Conservation (phyloP, 208 protist genomes). For the Crithidia sp. region DNA sequence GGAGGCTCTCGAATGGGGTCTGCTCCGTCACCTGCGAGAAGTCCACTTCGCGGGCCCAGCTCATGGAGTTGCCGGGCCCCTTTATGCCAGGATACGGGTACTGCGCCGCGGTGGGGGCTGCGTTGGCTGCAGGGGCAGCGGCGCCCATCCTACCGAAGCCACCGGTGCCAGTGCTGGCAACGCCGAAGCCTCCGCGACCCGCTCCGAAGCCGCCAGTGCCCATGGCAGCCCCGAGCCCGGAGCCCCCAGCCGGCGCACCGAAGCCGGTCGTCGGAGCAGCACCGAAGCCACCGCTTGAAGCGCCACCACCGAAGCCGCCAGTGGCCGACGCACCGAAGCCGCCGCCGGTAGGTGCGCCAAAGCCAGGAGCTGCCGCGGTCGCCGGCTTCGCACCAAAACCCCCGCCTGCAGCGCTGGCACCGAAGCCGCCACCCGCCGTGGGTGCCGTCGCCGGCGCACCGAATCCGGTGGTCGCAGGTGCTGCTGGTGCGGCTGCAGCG, state of each 20-base stretch:
- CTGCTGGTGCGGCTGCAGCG: conserved; percentile 4
- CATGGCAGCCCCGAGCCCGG: conserved; percentile 39
- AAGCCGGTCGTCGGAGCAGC: conserved; percentile 12
- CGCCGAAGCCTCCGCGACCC: conserved; percentile 26
- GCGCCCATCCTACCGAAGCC: conserved; percentile 19
- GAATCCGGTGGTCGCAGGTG: conserved; percentile 7
- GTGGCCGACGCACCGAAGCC: conserved; percentile 23
- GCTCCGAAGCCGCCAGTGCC: conserved; percentile 38
- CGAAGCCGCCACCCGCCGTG: conserved; percentile 39
- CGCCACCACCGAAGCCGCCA: conserved; percentile 23
- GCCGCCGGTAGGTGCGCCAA: conserved; percentile 31
- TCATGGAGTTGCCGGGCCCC: conserved; percentile 65
- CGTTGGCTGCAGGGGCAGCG: background rate
- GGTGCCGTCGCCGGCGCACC: conserved; percentile 13
- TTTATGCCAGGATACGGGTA: conserved; percentile 74
- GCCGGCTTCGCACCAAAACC: conserved; percentile 32
- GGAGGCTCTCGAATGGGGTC: conserved; percentile 69
- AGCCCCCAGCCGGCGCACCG: background rate
- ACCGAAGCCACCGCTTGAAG: conserved; percentile 15
- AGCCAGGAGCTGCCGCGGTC: conserved; percentile 28
- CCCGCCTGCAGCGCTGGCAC: conserved; percentile 11
- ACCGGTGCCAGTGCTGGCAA: background rate
- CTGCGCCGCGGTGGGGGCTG: conserved; percentile 35
- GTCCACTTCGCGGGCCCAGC: conserved; percentile 67
- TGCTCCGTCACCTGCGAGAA: conserved; percentile 76